phyloP scores from a whole-genome alignment of 768 basidiomycete genomes.

The Collybia mongolica region DNA sequence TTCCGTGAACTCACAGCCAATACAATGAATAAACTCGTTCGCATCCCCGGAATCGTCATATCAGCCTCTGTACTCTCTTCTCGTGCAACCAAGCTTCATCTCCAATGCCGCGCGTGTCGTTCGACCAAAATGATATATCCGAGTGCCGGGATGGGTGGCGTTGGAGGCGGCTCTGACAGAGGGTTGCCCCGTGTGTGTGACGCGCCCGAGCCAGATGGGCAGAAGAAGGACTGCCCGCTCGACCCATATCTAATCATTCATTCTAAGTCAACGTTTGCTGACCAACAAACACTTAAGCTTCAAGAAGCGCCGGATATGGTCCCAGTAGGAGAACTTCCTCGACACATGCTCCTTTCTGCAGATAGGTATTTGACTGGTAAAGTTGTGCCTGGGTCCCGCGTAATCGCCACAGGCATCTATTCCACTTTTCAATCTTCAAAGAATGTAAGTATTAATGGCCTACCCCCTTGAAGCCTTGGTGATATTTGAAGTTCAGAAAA shows the following conservation, averaged over 20 bases:
- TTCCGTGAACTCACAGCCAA: constrained; percentile 93
- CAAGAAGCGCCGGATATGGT: constrained; percentile 99
- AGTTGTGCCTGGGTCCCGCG: constrained; percentile 94
- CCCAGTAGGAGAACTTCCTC: constrained; percentile 94
- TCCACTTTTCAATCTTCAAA: constrained; percentile 92
- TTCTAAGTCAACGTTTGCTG: constrained; percentile 90
- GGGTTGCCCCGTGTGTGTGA: constrained; percentile 89
- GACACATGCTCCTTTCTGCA: constrained; percentile 90
- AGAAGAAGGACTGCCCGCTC: constrained; percentile 91
- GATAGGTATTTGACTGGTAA: constrained; percentile 91
- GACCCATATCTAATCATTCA: constrained; percentile 97
- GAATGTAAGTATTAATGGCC: constrained; percentile 48
- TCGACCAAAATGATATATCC: constrained; percentile 79
- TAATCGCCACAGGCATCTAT: constrained; percentile 95
- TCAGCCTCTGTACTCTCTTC: constrained; percentile 93
- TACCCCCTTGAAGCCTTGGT: not conserved
- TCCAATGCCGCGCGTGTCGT: constrained; percentile 92
- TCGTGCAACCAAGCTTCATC: constrained; percentile 86
- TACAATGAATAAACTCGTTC: constrained; percentile 93
- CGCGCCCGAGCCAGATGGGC: constrained; percentile 73
- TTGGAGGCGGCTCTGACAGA: constrained; percentile 83
- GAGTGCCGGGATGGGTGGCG: constrained; percentile 74
- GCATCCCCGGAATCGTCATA: constrained; percentile 97
- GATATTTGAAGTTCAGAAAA: constrained; percentile 48
- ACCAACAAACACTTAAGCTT: constrained; percentile 94